Conservation (phyloP, 129 eudicot species). For the Flaveria trinervia region DNA sequence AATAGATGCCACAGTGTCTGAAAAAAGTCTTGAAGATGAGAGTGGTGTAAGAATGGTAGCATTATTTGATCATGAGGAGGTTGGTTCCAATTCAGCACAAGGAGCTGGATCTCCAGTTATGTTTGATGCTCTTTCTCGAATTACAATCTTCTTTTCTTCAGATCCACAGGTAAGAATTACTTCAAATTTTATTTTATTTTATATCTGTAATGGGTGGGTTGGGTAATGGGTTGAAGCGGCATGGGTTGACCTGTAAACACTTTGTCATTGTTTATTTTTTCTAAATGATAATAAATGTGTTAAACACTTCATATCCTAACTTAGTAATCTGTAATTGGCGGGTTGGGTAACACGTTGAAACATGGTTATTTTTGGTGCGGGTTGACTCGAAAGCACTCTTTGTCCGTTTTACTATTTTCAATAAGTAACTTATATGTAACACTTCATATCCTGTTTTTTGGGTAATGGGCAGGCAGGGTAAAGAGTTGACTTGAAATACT, state of each 20-base stretch:
- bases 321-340: background rate
- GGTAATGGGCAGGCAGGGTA: background rate
- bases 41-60: slow-evolving; percentile 93
- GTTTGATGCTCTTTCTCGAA: slow-evolving; percentile 88
- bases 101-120: slow-evolving; percentile 99
- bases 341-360: background rate
- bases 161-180: slow-evolving; percentile 55
- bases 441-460: background rate
- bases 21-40: slow-evolving; percentile 76
- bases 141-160: slow-evolving; percentile 67
- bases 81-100: slow-evolving; percentile 96
- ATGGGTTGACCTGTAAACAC: background rate
- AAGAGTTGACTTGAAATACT: background rate
- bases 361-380: background rate
- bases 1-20: slow-evolving; percentile 71
- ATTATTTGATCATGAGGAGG: slow-evolving; percentile 94
- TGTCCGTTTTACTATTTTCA: background rate
- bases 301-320: background rate
- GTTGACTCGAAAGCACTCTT: background rate
- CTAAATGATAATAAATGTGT: background rate
- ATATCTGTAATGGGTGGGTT: background rate
- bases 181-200: background rate
- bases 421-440: background rate
- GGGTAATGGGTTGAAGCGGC: background rate
- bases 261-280: background rate